Evolutionary conservation across 148 eudicot species (phyloP).

Genomic region (Oxyria digyna): DNA sequence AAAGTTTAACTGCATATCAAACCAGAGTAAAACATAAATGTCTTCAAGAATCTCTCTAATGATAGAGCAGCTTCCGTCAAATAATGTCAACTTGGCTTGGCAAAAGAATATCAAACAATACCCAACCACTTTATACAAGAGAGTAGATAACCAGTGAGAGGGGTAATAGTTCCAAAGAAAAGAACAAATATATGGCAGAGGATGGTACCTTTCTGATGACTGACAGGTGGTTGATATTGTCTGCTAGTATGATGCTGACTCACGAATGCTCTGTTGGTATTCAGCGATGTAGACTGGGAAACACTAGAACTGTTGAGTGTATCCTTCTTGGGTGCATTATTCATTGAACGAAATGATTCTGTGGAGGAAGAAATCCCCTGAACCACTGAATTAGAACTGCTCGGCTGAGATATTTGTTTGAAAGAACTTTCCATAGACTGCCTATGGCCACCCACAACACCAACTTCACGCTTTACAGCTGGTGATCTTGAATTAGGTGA

Average conservation of each 20-base stretch:
- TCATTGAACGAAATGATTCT: constrained; percentile 24
- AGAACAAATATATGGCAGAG: not conserved
- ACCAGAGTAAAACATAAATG: not conserved
- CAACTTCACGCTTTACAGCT: constrained; percentile 76
- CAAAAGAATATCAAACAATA: not conserved
- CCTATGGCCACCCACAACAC: constrained; percentile 77
- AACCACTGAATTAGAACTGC: constrained; percentile 29
- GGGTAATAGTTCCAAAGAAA: not conserved
- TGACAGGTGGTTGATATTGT: constrained; percentile 41
- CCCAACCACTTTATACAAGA: not conserved
- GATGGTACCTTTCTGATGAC: constrained; percentile 65
- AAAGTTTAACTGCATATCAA: not conserved
- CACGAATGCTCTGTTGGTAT: constrained; percentile 33
- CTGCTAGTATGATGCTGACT: constrained; percentile 41
- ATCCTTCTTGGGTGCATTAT: constrained; percentile 29
- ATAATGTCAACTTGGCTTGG: not conserved
- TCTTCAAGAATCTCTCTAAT: not conserved
- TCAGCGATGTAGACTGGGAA: constrained; percentile 28
- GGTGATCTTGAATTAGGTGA: constrained; percentile 59
- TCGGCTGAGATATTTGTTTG: constrained; percentile 35
- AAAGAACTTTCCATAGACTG: constrained; percentile 39
- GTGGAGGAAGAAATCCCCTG: constrained; percentile 29
- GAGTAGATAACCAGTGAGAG: not conserved
- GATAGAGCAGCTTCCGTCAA: not conserved
- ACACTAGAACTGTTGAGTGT: constrained; percentile 27